These are phyloP conservation scores for Aspergillus sp. DNA, from an alignment of 2,329 filamentous ascomycete genomes.

Conservation along the genomic window DNA sequence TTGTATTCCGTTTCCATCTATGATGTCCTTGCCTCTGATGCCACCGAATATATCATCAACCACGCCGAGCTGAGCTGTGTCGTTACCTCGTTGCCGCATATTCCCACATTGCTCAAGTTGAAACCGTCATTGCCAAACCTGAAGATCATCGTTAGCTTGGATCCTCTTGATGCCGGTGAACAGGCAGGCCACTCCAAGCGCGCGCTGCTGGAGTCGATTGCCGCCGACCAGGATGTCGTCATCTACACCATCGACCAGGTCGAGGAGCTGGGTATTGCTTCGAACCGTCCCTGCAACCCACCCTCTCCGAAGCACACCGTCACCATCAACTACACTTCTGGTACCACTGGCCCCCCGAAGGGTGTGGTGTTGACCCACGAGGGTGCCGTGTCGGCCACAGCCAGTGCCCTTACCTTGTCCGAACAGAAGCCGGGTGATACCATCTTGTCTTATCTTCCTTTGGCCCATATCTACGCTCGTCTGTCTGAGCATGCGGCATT, in stretches of 20 bases:
- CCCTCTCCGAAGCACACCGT: conserved; percentile 67
- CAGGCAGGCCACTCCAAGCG: conserved; percentile 68
- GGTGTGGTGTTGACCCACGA: conserved; percentile 66
- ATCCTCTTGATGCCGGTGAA: conserved; percentile 74
- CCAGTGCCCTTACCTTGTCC: conserved; percentile 50
- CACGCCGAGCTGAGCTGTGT: conserved; percentile 71
- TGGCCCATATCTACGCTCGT: conserved; percentile 90
- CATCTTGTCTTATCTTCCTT: conserved; percentile 77
- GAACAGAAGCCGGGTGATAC: conserved; percentile 52
- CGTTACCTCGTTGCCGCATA: conserved; percentile 69
- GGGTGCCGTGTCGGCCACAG: conserved; percentile 67
- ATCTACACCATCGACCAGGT: conserved; percentile 75
- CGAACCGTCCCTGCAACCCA: conserved; percentile 61
- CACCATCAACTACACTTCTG: conserved; percentile 64
- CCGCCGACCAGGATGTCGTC: conserved; percentile 61
- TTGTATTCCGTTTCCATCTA: conserved; percentile 90
- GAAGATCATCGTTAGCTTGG: conserved; percentile 81
- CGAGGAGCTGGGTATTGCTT: conserved; percentile 67
- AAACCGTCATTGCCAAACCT: conserved; percentile 67
- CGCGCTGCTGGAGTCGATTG: conserved; percentile 66
- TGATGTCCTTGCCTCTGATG: conserved; percentile 85
- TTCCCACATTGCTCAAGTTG: conserved; percentile 73
- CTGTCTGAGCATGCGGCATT: conserved; percentile 70
- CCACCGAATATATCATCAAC: conserved; percentile 92
- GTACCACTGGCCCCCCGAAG: conserved; percentile 57